These are phyloP conservation scores for Yamadazyma spencermartinsiae DNA, from an alignment of 1,139 yeast genomes.

Conservation along the genomic window DNA sequence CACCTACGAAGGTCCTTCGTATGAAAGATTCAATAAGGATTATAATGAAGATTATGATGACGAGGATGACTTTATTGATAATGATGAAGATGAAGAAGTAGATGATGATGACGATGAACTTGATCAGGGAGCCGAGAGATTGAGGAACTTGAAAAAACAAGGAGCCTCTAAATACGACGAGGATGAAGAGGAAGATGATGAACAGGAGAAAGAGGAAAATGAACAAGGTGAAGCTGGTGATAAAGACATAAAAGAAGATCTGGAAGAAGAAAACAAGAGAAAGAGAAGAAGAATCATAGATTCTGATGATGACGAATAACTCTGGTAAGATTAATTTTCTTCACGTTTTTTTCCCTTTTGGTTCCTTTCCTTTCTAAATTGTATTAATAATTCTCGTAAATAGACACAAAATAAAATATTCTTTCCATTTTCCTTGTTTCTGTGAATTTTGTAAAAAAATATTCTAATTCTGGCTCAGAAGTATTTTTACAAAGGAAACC, in stretches of 20 bases:
- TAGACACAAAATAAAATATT: background rate
- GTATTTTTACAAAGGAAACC: no score
- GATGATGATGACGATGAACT: constrained; percentile 61
- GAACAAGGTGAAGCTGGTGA: constrained; percentile 24
- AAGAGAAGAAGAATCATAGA: constrained; percentile 47
- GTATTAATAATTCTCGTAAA: constrained; percentile 7
- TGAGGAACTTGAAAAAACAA: constrained; percentile 57
- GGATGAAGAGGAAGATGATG: constrained; percentile 38
- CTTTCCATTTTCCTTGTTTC: no score
- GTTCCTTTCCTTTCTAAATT: constrained; percentile 5
- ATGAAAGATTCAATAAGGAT: constrained; percentile 41
- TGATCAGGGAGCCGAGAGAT: constrained; percentile 64
- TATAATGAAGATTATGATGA: constrained; percentile 48
- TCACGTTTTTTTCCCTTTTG: background rate
- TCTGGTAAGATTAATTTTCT: background rate
- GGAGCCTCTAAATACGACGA: constrained; percentile 52
- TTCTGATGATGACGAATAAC: constrained; percentile 42
- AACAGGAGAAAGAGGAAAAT: constrained; percentile 44
- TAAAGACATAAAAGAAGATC: constrained; percentile 10
- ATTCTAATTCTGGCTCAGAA: no score
- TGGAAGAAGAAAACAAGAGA: constrained; percentile 19
- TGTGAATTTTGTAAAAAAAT: no score
- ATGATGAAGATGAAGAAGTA: constrained; percentile 49
- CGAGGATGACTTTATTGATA: constrained; percentile 45
- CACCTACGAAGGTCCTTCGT: constrained; percentile 33